Evolutionary conservation across 2,329 filamentous ascomycete genomes (phyloP), one percentile per base, ranked within the genome.

Genomic region (Colletotrichum navitas): DNA sequence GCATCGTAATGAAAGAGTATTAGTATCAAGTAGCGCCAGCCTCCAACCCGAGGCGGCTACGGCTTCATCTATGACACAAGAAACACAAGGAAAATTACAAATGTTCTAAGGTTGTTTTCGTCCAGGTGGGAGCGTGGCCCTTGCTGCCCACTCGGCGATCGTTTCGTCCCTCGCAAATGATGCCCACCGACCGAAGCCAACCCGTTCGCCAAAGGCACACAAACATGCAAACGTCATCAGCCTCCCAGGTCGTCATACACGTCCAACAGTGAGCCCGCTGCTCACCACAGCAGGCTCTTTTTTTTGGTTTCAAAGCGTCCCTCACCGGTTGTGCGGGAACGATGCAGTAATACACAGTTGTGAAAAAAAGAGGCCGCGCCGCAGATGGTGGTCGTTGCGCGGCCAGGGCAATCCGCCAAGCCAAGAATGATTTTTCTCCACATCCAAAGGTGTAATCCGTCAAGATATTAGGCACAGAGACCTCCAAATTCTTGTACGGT

Each of bases 221-320:
- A 72, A 68, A 72, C 68, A 72, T 72, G 68, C 49, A 72, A 72
- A 68, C 63, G 72, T 73, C 71, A 64, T 72, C 64, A 68, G 68
- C 72, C 69, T 68, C 72, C 72, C 68, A 64, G 52, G 54, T 67
- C 72, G 72, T 73, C 71, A 73, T 73, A 71, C 67, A 72, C 69
- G 66, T 72, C 69, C 69, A 66, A 59, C 66, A 71, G 66, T 52
- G 61, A 62, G 61, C 66, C 67, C 12, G 47, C 65, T 58, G 65
- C 65, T 49, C 60, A 45, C 59, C 47, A 51, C 60, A 72, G 66
- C 69, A 54, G 69, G 54, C 54, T 59, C 52, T 54, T 69, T 72
- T 71, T 72, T 66, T 66, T 10, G 61, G 49, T 62, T 66, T 56
- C 52, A 70, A 72, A 71, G 66, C 58, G 61, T 71, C 43, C 58